Conservation (phyloP, 169 alveolate genomes). For the Besnoitia besnoiti region DNA sequence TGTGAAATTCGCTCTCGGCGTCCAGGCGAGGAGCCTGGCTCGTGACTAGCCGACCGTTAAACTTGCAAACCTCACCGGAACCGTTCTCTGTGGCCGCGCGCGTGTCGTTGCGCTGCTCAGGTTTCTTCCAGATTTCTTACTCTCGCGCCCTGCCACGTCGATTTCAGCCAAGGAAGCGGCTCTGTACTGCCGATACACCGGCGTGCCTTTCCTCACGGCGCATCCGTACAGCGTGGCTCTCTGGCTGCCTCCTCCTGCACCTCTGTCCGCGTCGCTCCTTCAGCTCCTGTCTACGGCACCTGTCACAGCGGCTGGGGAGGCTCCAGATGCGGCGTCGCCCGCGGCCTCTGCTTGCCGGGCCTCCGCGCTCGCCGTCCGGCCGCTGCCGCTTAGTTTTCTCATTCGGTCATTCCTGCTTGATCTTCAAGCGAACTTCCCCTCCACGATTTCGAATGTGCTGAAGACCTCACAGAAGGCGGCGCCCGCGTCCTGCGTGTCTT, state of each 20-base stretch:
- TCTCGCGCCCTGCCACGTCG: neutral
- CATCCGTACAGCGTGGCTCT: neutral
- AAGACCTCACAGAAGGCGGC: conserved; percentile 23
- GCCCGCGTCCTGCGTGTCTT: neutral
- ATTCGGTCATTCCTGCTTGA: neutral
- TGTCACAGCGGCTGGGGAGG: neutral
- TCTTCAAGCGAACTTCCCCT: neutral
- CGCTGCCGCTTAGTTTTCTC: neutral
- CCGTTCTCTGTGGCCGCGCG: too few species aligned
- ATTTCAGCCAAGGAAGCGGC: conserved; percentile 25
- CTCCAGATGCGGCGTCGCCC: neutral
- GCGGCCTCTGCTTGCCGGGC: neutral
- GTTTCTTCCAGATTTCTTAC: neutral
- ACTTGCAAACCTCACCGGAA: neutral
- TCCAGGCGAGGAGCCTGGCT: too few species aligned
- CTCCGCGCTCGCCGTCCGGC: neutral
- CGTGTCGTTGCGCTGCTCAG: neutral
- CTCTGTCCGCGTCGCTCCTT: too few species aligned
- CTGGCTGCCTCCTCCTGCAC: neutral
- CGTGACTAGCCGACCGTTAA: too few species aligned
- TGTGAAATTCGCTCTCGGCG: too few species aligned
- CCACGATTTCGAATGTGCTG: neutral
- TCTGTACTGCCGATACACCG: conserved; percentile 21
- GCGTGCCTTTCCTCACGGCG: neutral
- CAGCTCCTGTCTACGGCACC: neutral